Evolutionary conservation across 1,284 basidiomycete species (phyloP).

Genomic region (Heterobasidion irregulare): DNA sequence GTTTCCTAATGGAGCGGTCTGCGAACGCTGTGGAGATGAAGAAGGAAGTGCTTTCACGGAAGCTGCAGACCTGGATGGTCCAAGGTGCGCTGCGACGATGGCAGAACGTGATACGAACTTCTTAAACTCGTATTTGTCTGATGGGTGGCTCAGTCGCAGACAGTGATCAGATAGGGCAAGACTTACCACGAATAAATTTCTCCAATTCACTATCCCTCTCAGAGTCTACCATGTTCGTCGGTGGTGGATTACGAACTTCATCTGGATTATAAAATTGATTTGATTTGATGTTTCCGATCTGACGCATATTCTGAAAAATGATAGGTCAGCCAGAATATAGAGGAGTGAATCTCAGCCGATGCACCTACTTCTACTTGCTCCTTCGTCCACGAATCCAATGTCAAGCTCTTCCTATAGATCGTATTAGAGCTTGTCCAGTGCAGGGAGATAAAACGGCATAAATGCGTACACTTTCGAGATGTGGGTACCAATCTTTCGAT

Average conservation of each 20-base stretch:
- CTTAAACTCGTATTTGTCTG: conserved; percentile 72
- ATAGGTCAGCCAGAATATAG: conserved; percentile 7
- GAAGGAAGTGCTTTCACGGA: conserved; percentile 21
- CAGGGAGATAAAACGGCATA: conserved; percentile 7
- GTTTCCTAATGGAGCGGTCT: conserved; percentile 21
- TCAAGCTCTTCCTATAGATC: conserved; percentile 65
- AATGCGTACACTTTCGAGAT: conserved; percentile 70
- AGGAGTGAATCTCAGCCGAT: conserved; percentile 5
- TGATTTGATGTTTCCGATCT: conserved; percentile 69
- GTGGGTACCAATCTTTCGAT: conserved; percentile 85
- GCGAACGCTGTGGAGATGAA: conserved; percentile 38
- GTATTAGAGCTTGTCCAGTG: not conserved
- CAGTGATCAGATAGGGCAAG: not conserved
- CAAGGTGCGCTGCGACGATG: conserved; percentile 16
- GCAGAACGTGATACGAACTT: conserved; percentile 35
- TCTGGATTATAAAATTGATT: conserved; percentile 73
- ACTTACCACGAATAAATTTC: conserved; percentile 67
- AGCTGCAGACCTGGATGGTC: conserved; percentile 25
- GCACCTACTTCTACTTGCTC: conserved; percentile 73
- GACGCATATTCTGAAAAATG: conserved; percentile 51
- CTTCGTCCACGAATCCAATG: conserved; percentile 77
- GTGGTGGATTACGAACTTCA: conserved; percentile 68
- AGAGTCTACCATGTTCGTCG: conserved; percentile 68
- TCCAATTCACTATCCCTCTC: conserved; percentile 82
- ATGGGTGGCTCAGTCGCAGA: conserved; percentile 1